Conservation (phyloP, 1,139 yeast species). For the Protomyces arabidopsidicola region DNA sequence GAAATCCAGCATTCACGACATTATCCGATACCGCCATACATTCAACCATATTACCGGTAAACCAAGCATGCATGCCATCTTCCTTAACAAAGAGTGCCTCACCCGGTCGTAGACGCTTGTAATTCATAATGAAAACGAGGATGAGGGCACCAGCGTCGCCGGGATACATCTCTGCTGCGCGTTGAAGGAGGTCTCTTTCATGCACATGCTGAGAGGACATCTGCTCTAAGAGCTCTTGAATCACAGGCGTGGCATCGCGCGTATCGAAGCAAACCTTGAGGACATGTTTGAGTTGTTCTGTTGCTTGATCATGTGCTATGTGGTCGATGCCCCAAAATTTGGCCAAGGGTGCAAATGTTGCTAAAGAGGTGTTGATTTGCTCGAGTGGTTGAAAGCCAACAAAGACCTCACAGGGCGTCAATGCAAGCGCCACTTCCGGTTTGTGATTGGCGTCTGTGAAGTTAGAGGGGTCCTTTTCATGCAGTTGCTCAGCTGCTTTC, state of each 20-base stretch:
- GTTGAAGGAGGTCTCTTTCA: slow-evolving; percentile 52
- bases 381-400: slow-evolving; percentile 94
- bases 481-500: slow-evolving; percentile 68
- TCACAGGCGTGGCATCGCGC: slow-evolving; percentile 2
- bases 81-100: slow-evolving; percentile 97
- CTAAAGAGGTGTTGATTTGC: slow-evolving; percentile 63
- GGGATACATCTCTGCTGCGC: slow-evolving; percentile 84
- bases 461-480: slow-evolving; percentile 77
- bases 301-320: slow-evolving; percentile 11
- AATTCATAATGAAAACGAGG: slow-evolving; percentile 75
- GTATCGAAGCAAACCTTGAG: slow-evolving; percentile 8
- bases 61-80: slow-evolving; percentile 96
- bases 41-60: slow-evolving; percentile 92
- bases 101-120: slow-evolving; percentile 75
- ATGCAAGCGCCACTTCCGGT: slow-evolving; percentile 98
- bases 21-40: slow-evolving; percentile 99
- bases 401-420: slow-evolving; percentile 92
- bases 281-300: not conserved
- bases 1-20: slow-evolving; percentile 96
- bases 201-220: not conserved
- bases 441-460: slow-evolving; percentile 83
- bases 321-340: slow-evolving; percentile 61
- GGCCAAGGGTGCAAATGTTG: slow-evolving; percentile 68
- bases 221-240: not conserved
- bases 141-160: slow-evolving; percentile 90